These are phyloP conservation scores for Gigaspora rosea DNA, from an alignment of 192 early-diverging fungal genomes.

Conservation along the genomic window DNA sequence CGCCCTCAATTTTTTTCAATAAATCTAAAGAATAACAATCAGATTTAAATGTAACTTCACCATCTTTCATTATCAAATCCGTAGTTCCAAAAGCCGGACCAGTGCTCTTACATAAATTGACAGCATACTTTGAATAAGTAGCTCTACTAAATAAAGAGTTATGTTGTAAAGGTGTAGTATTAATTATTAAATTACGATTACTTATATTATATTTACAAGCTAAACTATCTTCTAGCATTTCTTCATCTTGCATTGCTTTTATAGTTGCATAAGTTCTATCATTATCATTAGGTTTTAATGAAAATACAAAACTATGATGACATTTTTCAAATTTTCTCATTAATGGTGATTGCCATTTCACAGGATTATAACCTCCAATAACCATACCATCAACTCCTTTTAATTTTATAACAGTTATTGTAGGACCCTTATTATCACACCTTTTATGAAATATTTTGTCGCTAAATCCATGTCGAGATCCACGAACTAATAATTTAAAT, in stretches of 20 bases:
- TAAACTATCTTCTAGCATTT: not conserved
- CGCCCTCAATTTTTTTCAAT: too few relatives aligned
- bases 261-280: not conserved
- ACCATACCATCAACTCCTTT: not conserved
- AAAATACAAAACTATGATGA: conserved; percentile 1
- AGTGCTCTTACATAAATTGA: not conserved
- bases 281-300: not conserved
- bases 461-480: not conserved
- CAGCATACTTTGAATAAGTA: not conserved
- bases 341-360: not conserved
- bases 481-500: not conserved
- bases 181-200: not conserved
- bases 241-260: not conserved
- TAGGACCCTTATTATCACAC: not conserved
- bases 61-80: not conserved
- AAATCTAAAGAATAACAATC: not conserved
- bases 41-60: not conserved
- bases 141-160: not conserved
- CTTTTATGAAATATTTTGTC: not conserved
- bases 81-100: not conserved
- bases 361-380: not conserved
- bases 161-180: not conserved
- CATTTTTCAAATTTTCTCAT: not conserved
- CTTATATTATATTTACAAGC: not conserved
- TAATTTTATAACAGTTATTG: not conserved